phyloP scores from a whole-genome alignment of 2,329 filamentous ascomycete species.

The Scortechinia acanthostroma region DNA sequence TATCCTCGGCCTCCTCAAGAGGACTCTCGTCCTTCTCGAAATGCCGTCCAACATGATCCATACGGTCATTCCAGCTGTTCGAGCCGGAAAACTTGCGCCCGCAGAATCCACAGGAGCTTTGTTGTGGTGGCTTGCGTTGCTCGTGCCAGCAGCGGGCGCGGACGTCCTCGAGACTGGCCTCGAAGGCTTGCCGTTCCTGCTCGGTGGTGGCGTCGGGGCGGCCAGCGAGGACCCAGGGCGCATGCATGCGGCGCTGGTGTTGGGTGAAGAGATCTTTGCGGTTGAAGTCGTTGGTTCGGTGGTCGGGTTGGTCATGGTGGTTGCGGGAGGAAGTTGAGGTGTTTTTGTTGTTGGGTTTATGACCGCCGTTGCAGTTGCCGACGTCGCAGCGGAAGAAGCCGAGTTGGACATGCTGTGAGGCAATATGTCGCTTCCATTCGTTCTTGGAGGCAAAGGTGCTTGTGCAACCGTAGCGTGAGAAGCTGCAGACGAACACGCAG shows the following conservation, averaged over 20 bases:
- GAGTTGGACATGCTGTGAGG: neutral
- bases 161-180: neutral
- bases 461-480: neutral
- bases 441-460: neutral
- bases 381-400: neutral
- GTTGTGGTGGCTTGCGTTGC: neutral
- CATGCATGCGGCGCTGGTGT: neutral
- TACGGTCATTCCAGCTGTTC: neutral
- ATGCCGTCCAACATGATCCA: neutral
- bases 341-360: neutral
- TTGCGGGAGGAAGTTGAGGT: neutral
- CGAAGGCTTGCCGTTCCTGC: neutral
- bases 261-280: slow-evolving; percentile 1
- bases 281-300: neutral
- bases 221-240: neutral
- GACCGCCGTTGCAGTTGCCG: neutral
- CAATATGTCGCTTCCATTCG: slow-evolving; percentile 2
- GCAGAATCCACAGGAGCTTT: neutral
- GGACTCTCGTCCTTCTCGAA: neutral
- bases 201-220: neutral
- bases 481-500: slow-evolving; percentile 1
- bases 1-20: neutral
- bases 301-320: neutral
- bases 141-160: neutral
- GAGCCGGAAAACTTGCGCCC: neutral